Conservation (phyloP, 352 stramenopile species). For the Pelagophyceae sp. region DNA sequence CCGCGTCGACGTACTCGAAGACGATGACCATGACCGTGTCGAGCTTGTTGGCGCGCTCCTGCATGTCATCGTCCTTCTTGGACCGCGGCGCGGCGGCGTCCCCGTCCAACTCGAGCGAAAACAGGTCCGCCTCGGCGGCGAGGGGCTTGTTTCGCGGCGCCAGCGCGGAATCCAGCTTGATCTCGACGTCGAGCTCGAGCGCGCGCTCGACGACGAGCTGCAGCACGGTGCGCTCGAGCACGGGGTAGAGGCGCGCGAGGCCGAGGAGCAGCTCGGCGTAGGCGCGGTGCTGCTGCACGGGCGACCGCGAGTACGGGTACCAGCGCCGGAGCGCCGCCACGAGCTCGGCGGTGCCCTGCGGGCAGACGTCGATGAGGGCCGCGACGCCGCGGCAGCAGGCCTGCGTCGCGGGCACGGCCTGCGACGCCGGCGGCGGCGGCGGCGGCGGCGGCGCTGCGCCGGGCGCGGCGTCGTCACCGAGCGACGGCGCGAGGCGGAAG, state of each 20-base stretch:
- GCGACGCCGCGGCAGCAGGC: not conserved
- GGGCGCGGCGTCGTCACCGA: not conserved
- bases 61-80: not conserved
- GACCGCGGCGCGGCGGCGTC: not conserved
- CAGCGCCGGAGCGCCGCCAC: not conserved
- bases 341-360: not conserved
- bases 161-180: not conserved
- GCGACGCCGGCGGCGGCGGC: not conserved
- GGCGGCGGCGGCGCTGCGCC: too few relatives aligned
- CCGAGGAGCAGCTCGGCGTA: not conserved
- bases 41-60: not conserved
- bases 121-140: not conserved
- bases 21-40: not conserved
- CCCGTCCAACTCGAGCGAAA: not conserved
- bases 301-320: not conserved
- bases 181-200: constrained; percentile 8
- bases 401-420: not conserved
- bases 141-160: not conserved
- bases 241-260: not conserved
- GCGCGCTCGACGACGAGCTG: constrained; percentile 6
- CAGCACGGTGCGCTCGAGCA: not conserved
- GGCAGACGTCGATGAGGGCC: not conserved
- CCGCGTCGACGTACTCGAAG: not conserved
- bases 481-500: not conserved
- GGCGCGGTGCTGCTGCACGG: not conserved